A percentile compares a stretch with the other conserved stretches of the same genome.
These are phyloP conservation scores for Emmonsiellopsis sp. DNA, from an alignment of 2,329 filamentous ascomycete species.

Conservation along the genomic window DNA sequence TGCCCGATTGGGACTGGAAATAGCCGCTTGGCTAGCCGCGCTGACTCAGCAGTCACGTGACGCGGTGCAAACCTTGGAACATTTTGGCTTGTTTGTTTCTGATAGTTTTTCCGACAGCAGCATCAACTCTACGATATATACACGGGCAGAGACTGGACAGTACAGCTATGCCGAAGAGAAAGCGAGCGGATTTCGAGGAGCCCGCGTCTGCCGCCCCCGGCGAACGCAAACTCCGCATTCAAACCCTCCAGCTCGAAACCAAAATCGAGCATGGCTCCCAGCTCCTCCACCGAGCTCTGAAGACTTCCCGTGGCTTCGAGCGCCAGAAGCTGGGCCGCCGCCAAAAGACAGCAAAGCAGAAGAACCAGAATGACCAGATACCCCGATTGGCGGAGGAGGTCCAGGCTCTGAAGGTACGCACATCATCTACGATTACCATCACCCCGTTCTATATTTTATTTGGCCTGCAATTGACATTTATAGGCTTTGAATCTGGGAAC, in stretches of 20 bases:
- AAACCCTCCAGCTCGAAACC: slow-evolving; percentile 31
- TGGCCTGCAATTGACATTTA: slow-evolving; percentile 3
- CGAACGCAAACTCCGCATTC: slow-evolving; percentile 23
- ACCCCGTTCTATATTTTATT: neutral
- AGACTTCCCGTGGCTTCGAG: slow-evolving; percentile 51
- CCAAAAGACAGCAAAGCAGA: slow-evolving; percentile 43
- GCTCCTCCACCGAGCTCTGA: slow-evolving; percentile 43
- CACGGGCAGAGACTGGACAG: neutral
- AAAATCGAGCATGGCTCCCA: slow-evolving; percentile 43
- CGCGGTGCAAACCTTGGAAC: no score
- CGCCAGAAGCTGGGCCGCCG: slow-evolving; percentile 53
- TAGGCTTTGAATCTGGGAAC: slow-evolving; percentile 42
- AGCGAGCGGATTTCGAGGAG: slow-evolving; percentile 25
- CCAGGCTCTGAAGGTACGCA: slow-evolving; percentile 44
- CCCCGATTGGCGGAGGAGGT: slow-evolving; percentile 46
- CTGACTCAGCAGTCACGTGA: neutral
- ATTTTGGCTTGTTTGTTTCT: neutral
- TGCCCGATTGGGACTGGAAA: neutral
- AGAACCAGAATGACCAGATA: slow-evolving; percentile 31
- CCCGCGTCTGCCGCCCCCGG: slow-evolving; percentile 9
- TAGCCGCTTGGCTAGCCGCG: neutral
- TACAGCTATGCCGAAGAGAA: slow-evolving; percentile 31
- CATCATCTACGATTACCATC: neutral
- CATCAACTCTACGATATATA: neutral
- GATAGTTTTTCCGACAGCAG: neutral